Evolutionary conservation across 768 basidiomycete species (phyloP).

Genomic region (Serendipita sp.): DNA sequence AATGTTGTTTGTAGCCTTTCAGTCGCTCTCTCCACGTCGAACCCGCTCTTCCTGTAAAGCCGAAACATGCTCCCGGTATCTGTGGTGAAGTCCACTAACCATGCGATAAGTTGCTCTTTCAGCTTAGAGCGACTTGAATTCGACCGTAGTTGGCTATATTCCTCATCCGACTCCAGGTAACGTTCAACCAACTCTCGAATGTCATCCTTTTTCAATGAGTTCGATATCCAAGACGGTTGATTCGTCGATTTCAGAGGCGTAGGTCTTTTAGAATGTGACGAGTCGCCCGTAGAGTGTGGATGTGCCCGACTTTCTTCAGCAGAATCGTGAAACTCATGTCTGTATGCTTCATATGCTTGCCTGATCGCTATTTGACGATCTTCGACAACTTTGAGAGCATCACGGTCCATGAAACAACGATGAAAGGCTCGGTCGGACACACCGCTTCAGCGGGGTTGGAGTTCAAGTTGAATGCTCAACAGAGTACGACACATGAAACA

Average conservation of each 20-base stretch:
- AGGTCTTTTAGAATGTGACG: too few species aligned
- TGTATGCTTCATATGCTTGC: not conserved
- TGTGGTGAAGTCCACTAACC: not conserved
- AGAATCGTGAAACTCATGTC: not conserved
- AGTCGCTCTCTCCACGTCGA: not conserved
- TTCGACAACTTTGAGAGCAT: not conserved
- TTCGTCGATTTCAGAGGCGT: too few species aligned
- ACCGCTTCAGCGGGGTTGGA: slow-evolving; percentile 14
- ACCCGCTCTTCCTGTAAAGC: not conserved
- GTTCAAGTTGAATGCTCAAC: slow-evolving; percentile 26
- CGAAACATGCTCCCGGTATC: not conserved
- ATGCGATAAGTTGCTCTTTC: not conserved
- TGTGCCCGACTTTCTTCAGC: too few species aligned
- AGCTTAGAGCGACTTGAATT: not conserved
- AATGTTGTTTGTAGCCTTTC: not conserved
- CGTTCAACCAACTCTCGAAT: too few species aligned
- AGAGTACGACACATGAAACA: slow-evolving; percentile 21
- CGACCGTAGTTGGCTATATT: too few species aligned
- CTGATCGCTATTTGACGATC: not conserved
- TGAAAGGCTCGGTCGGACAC: not conserved
- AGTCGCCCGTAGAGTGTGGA: too few species aligned
- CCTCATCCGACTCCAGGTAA: too few species aligned
- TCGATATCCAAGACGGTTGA: too few species aligned
- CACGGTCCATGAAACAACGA: not conserved
- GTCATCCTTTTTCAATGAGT: too few species aligned